phyloP scores from a whole-genome alignment of 495 filamentous ascomycete genomes.

The Aspergillus haitiensis region DNA sequence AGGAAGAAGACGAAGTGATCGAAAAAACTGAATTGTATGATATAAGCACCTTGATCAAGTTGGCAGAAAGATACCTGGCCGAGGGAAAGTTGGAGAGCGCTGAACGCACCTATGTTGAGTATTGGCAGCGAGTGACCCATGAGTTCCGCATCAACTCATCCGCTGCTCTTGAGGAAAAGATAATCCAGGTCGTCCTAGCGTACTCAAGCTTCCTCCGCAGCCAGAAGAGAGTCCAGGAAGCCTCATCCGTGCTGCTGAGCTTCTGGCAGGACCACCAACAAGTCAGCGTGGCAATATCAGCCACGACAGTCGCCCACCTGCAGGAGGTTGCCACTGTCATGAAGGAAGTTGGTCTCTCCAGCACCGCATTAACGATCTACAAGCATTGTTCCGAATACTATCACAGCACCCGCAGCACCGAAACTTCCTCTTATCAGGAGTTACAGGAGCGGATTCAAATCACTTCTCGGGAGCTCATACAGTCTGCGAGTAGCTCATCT shows the following conservation, averaged over 20 bases:
- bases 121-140: conserved; percentile 38
- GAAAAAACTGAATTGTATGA: conserved; percentile 15
- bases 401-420: conserved; percentile 29
- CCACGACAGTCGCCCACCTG: conserved; percentile 32
- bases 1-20: conserved; percentile 25
- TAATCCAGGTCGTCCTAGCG: conserved; percentile 32
- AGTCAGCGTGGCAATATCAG: conserved; percentile 28
- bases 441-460: conserved; percentile 33
- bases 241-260: conserved; percentile 38
- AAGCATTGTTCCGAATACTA: conserved; percentile 36
- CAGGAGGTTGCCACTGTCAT: conserved; percentile 40
- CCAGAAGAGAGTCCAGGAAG: conserved; percentile 38
- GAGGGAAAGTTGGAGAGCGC: conserved; percentile 30
- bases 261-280: conserved; percentile 42
- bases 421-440: conserved; percentile 33
- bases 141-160: conserved; percentile 35
- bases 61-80: conserved; percentile 26
- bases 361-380: conserved; percentile 37
- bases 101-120: conserved; percentile 40
- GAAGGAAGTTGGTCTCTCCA: conserved; percentile 38
- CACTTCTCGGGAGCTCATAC: conserved; percentile 34
- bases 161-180: conserved; percentile 35
- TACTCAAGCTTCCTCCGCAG: conserved; percentile 39
- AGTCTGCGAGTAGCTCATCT: conserved; percentile 24
- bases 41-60: conserved; percentile 19